Base-by-base conservation (phyloP, 352 stramenopile species). In the Phytophthora sojae region DNA sequence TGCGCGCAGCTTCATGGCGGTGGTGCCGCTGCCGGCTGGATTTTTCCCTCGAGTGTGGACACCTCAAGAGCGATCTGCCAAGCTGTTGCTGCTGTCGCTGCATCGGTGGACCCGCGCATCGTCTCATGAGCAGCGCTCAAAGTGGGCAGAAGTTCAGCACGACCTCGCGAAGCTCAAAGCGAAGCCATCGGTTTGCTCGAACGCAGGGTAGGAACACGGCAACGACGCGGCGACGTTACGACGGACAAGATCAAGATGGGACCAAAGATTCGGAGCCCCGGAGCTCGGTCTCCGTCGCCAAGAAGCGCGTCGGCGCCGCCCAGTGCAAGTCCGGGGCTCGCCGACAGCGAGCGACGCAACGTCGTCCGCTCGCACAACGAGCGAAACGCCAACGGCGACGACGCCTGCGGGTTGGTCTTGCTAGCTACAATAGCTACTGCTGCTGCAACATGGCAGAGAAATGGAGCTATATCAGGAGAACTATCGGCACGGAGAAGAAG, bases 241-340 rank as follows among this genome's bases (percentile, higher is more conserved):
- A 61, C 37, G 17, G 30, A 52, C 58, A 62, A 45, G 39, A 12
- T 19, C 60, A 69, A 69, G 54, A 75, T 71, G 49, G 55, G 49
- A 14, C 55, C 56, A 32, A 47, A 69, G 60, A 74, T 74, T 74
- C 55, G 54, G 61, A 70, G 55, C 26, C 2, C 8, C 50, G n/a
- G 45, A 23, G 45, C 58, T 60, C 30, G 50, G 21, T 19, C 25
- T 17, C 29, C 50, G 54, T 6, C 26, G 26, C 26, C 26, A 30
- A 30, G 26, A 30, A 52, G 54, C 47, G 35, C 61, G 26, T 30
- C 45, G 63, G 45, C n/a, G 54, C 62, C 15, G 42, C 23, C 23
- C 61, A 47, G 26, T 64, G 60, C 71, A 75, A 71, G 66, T 69
- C 56, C 42, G 26, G 7, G 32, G 64, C 59, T 66, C 59, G 8